Evolutionary conservation across 2,329 filamentous ascomycete species (phyloP), one percentile per base, ranked within the genome.

Genomic region (Pseudofabraea citricarpa): DNA sequence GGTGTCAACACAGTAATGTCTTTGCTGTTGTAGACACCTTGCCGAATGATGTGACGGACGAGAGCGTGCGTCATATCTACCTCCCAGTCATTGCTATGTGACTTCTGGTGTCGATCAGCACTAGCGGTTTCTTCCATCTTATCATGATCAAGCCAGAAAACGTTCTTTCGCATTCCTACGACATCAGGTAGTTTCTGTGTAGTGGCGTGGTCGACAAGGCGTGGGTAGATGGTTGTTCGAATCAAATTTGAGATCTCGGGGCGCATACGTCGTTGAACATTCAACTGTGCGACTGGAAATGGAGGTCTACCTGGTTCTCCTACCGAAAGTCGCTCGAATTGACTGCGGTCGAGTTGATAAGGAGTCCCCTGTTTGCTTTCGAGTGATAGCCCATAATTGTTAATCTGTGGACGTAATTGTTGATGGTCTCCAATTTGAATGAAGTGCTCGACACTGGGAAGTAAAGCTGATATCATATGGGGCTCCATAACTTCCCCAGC

Each of bases 1-100:
- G 80, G 81, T 0, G 85, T 89, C 5, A 90, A 57, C 0, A 91
- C 77, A 0, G 84, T 83, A 45, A 90, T 85, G 2, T 89, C 80
- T 0, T 67, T 68, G 0, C 64, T 61, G 0, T 58, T 60, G 56
- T 90, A 88, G 0, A 37, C 46, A 2, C 83, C 83, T 55, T 90
- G 85, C 0, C 72, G 69, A 5, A 84, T 66, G 1, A 90, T 62
- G 54, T 90, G 83, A 0, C 70, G 71, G 0, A 88, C 78, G 0
- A 90, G 61, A 0, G 76, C 73, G 6, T 70, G 64, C 0, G 75
- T 73, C 78, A 90, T 83, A 0, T 78, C 66, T 0, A 83, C 68
- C 55, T 90, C 85, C 57, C 68, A 83, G 0, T 54, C 40, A 43
- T 85, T 85, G 15, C 49, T 54, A 10, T 46, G 40, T 9, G 53